These are phyloP conservation scores for Dipteronia sinensis DNA, from an alignment of 345 rosid genomes.

Conservation along the genomic window DNA sequence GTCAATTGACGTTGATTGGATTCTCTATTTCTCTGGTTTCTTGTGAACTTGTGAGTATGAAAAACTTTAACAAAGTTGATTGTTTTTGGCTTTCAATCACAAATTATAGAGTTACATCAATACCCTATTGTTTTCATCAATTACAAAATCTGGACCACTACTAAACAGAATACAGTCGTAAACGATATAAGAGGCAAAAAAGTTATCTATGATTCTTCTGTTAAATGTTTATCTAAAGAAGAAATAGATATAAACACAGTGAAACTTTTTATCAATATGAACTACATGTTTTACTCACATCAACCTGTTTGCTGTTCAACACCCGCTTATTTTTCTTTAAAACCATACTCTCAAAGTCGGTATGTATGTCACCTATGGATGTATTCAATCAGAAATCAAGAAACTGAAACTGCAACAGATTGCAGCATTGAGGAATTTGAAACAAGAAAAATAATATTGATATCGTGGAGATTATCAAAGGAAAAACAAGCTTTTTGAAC, in stretches of 20 bases:
- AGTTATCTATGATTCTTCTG: neutral
- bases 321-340: neutral
- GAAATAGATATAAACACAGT: neutral
- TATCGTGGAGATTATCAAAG: neutral
- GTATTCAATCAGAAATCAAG: neutral
- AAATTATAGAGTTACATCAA: too few species aligned
- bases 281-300: neutral
- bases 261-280: neutral
- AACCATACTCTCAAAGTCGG: neutral
- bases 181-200: too few species aligned
- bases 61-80: neutral
- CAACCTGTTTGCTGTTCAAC: neutral
- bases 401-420: neutral
- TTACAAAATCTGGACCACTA: neutral
- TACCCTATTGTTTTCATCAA: neutral
- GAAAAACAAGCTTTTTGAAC: neutral
- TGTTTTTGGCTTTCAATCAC: neutral
- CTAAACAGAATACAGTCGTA: neutral
- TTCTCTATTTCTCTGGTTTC: neutral
- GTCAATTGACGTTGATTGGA: neutral
- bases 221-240: neutral
- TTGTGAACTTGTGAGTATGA: too few species aligned
- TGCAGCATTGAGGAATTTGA: constrained; percentile 3
- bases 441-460: neutral
- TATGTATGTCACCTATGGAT: neutral